These are phyloP conservation scores for Pseudogymnoascus sp. DNA, from an alignment of 2,329 filamentous ascomycete genomes.

Conservation along the genomic window DNA sequence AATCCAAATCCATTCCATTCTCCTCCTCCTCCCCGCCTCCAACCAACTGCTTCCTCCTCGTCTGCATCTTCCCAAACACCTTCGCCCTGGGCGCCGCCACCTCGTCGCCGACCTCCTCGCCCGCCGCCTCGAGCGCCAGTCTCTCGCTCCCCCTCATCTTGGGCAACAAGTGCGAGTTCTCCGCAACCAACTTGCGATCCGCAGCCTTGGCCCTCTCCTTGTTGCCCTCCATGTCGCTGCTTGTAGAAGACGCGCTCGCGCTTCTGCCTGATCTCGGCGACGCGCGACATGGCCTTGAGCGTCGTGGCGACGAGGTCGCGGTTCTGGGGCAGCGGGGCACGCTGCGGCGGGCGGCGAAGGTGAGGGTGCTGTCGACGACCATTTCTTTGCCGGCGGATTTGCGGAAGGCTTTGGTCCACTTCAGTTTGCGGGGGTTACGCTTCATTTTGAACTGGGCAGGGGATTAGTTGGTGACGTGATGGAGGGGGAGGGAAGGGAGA, in stretches of 20 bases:
- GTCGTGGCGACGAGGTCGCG: constrained; percentile 83
- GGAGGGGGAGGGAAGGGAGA: background rate
- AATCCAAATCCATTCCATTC: constrained; percentile 41
- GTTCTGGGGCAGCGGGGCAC: too few species aligned
- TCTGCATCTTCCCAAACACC: constrained; percentile 35
- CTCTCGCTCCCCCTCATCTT: constrained; percentile 59
- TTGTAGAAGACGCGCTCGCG: constrained; percentile 92
- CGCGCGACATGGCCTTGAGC: constrained; percentile 83
- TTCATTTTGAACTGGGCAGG: constrained; percentile 79
- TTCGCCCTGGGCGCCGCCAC: constrained; percentile 37
- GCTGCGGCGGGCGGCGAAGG: constrained; percentile 88
- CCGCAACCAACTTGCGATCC: constrained; percentile 80
- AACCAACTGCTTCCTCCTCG: constrained; percentile 34
- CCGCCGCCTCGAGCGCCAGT: constrained; percentile 49
- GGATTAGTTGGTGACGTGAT: background rate
- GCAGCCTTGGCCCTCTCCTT: constrained; percentile 71
- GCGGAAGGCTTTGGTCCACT: constrained; percentile 94
- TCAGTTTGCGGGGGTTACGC: constrained; percentile 92
- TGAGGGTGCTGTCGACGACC: constrained; percentile 89
- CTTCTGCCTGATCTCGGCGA: constrained; percentile 74
- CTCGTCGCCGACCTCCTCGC: constrained; percentile 39
- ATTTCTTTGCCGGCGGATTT: constrained; percentile 76
- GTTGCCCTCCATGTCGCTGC: constrained; percentile 86
- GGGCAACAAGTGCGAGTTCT: constrained; percentile 89
- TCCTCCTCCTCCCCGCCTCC: constrained; percentile 37